Evolutionary conservation across 345 rosid species (phyloP).

Genomic region (Corchorus olitorius): DNA sequence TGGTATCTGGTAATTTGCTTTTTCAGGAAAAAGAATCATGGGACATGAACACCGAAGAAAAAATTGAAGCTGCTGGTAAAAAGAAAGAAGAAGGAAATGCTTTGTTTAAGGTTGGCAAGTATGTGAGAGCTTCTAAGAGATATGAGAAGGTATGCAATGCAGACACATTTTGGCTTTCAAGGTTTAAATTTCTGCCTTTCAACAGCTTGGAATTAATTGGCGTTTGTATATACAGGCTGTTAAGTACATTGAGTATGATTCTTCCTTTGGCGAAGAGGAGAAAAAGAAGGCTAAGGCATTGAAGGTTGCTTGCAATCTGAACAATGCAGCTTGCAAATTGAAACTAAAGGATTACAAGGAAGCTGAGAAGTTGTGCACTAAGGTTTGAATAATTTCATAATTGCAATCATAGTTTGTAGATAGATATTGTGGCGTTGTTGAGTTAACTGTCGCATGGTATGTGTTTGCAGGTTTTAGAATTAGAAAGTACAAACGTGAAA

Average conservation of each 20-base stretch:
- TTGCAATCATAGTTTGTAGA: background rate
- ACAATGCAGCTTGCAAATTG: slow-evolving; percentile 86
- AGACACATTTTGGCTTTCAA: background rate
- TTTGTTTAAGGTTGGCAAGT: slow-evolving; percentile 79
- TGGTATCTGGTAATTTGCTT: slow-evolving; percentile 1
- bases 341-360: slow-evolving; percentile 78
- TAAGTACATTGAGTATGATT: slow-evolving; percentile 73
- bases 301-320: slow-evolving; percentile 83
- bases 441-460: background rate
- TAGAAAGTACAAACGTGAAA: slow-evolving; percentile 68
- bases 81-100: slow-evolving; percentile 96
- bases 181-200: background rate
- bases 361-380: slow-evolving; percentile 78
- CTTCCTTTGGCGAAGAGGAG: slow-evolving; percentile 79
- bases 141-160: slow-evolving; percentile 69
- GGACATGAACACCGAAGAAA: slow-evolving; percentile 91
- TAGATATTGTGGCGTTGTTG: background rate
- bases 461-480: slow-evolving; percentile 58
- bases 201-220: background rate
- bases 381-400: slow-evolving; percentile 36
- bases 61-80: slow-evolving; percentile 83
- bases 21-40: slow-evolving; percentile 89
- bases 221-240: slow-evolving; percentile 56
- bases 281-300: slow-evolving; percentile 75
- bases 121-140: slow-evolving; percentile 76